Conservation (phyloP, 768 basidiomycete species). For the Boletellus ananas region DNA sequence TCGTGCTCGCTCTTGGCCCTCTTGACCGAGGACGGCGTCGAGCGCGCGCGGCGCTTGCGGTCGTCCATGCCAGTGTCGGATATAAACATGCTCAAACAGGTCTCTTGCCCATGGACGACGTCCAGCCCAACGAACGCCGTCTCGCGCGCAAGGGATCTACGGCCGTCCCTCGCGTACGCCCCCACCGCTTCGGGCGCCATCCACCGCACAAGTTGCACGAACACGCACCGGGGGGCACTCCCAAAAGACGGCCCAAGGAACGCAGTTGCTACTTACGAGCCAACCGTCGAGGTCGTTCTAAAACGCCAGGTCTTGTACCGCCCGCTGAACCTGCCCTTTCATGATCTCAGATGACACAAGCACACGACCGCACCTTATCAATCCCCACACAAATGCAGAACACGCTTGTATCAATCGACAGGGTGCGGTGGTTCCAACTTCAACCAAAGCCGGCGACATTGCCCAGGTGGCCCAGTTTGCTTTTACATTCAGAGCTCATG, state of each 20-base stretch:
- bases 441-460: neutral
- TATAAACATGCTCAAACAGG: conserved; percentile 25
- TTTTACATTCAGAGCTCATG: neutral
- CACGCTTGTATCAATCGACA: neutral
- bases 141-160: conserved; percentile 32
- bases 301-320: neutral
- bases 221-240: neutral
- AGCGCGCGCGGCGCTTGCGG: too few relatives aligned
- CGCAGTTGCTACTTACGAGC: too few relatives aligned
- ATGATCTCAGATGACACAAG: neutral
- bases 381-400: neutral
- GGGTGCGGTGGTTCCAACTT: neutral
- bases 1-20: conserved; percentile 19
- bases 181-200: neutral
- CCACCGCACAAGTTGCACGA: neutral
- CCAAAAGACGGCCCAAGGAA: conserved; percentile 10
- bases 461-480: conserved; percentile 8
- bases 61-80: conserved; percentile 12
- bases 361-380: neutral
- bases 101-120: conserved; percentile 30
- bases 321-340: neutral
- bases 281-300: conserved; percentile 10
- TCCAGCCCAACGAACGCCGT: conserved; percentile 39
- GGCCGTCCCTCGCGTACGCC: conserved; percentile 26
- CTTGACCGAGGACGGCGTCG: conserved; percentile 13